A percentile compares a stretch with the other conserved stretches of the same genome.
phyloP scores from a whole-genome alignment of 306 rosid species.

The Senna tora region DNA sequence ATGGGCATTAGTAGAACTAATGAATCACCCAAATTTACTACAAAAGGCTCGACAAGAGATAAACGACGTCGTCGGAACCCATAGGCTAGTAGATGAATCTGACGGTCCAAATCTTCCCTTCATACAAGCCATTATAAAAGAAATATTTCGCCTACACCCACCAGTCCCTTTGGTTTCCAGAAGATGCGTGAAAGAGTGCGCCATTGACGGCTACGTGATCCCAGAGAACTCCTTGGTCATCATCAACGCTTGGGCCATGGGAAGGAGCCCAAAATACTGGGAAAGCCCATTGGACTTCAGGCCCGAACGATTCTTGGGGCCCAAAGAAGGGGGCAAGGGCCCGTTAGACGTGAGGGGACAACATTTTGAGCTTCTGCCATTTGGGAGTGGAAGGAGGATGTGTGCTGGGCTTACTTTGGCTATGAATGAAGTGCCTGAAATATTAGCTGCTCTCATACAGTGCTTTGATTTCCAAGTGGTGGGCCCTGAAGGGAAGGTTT shows the following conservation, averaged over 20 bases:
- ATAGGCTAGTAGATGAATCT: conserved; percentile 35
- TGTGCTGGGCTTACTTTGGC: conserved; percentile 35
- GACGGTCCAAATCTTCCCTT: conserved; percentile 42
- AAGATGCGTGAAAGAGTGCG: conserved; percentile 30
- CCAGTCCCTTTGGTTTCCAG: conserved; percentile 30
- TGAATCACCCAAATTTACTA: conserved; percentile 36
- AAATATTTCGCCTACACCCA: conserved; percentile 44
- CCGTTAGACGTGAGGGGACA: conserved; percentile 23
- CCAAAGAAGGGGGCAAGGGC: background rate
- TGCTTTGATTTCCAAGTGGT: conserved; percentile 43
- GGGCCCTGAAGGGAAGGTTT: background rate
- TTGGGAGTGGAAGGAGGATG: conserved; percentile 44
- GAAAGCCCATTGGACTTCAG: conserved; percentile 37
- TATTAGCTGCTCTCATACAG: conserved; percentile 36
- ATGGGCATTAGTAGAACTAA: conserved; percentile 42
- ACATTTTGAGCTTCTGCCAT: conserved; percentile 35
- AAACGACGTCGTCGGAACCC: conserved; percentile 24
- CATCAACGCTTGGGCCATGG: conserved; percentile 40
- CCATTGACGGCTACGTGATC: conserved; percentile 23
- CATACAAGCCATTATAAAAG: conserved; percentile 46
- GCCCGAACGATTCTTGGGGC: conserved; percentile 34
- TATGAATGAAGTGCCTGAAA: conserved; percentile 37
- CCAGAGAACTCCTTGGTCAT: conserved; percentile 8
- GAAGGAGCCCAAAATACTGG: conserved; percentile 45
- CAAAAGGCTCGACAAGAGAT: conserved; percentile 40